Evolutionary conservation across 306 rosid species (phyloP), one percentile per base, ranked within the genome.

Genomic region (Prinsepia uniflora): DNA sequence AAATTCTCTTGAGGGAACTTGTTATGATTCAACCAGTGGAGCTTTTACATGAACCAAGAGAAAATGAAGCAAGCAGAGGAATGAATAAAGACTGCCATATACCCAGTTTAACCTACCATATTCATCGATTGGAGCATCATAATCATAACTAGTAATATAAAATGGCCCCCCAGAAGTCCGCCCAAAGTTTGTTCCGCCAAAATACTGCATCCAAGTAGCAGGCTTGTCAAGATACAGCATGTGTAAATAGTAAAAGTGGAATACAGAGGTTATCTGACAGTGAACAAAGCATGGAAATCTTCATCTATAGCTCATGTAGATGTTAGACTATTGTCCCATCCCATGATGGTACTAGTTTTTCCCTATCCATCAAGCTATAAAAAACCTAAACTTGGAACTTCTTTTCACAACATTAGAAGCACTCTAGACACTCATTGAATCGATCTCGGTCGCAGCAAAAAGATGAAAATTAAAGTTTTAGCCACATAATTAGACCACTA

Each of bases 101-200:
- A 64, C 43, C 46, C 39, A 36, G 45, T 71, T 76, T 60, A 70
- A 73, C 94, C 70, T 78, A 93, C 97, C 98, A 79, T 88, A 93
- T 80, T 93, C 98, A 74, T 93, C 96, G 50, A 93, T 84, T 70
- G 98, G 98, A 69, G 98, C 96, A 84, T 93, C 98, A 82, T 93
- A 93, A 83, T 93, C 98, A 70, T 93, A 93, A 87, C 98, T 93
- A 53, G 98, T 93, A 84, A 90, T 90, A 74, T 85, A 85, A 76
- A 88, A 86, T 42, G 98, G 98, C 15, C 98, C 98, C 73, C 98
- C 98, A 71, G 98, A 79, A 71, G 96, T 90, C 76, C 96, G 92
- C 22, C 93, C 96, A 87, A 93, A 93, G 84, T 93, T 93, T 71
- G 98, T 93, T 75, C 98, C 98, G 10, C 98, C 98, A 86, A 87